Evolutionary conservation across 306 rosid genomes (phyloP).

Genomic region (Hippophae gyantsensis): DNA sequence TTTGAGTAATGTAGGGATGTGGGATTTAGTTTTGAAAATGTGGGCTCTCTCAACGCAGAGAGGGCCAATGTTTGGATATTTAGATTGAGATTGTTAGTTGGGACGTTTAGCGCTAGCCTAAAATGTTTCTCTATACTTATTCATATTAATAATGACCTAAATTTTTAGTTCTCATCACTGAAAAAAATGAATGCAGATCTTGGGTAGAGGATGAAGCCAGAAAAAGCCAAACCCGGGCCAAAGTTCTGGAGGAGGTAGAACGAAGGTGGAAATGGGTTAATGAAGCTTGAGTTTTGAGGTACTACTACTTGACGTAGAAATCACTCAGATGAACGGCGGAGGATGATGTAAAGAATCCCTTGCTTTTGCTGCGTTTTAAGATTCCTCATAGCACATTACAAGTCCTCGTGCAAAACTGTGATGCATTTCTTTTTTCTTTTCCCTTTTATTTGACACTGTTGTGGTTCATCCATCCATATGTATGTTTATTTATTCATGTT

Average conservation of each 20-base stretch:
- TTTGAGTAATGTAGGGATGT: too few species aligned
- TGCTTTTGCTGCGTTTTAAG: conserved; percentile 4
- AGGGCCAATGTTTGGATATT: too few species aligned
- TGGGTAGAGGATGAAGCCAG: conserved; percentile 98
- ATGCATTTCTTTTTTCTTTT: background rate
- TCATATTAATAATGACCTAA: too few species aligned
- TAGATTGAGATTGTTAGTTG: too few species aligned
- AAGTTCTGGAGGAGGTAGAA: conserved; percentile 80
- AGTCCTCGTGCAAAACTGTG: conserved; percentile 2
- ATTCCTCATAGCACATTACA: conserved; percentile 11
- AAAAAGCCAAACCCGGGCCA: conserved; percentile 77
- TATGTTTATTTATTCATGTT: background rate
- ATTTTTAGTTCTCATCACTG: conserved; percentile 13
- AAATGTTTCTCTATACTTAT: too few species aligned
- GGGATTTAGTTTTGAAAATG: too few species aligned
- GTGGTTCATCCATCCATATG: conserved; percentile 1
- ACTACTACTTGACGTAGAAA: conserved; percentile 8
- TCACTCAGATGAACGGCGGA: conserved; percentile 11
- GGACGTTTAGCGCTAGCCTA: too few species aligned
- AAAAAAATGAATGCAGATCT: conserved; percentile 51
- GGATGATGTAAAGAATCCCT: conserved; percentile 6
- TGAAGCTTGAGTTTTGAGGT: conserved; percentile 30
- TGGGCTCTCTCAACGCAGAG: too few species aligned
- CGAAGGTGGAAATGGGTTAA: conserved; percentile 86
- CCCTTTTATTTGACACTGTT: background rate